These are phyloP conservation scores for Globisporangium cylindrosporum DNA, from an alignment of 352 stramenopile genomes.

Conservation along the genomic window DNA sequence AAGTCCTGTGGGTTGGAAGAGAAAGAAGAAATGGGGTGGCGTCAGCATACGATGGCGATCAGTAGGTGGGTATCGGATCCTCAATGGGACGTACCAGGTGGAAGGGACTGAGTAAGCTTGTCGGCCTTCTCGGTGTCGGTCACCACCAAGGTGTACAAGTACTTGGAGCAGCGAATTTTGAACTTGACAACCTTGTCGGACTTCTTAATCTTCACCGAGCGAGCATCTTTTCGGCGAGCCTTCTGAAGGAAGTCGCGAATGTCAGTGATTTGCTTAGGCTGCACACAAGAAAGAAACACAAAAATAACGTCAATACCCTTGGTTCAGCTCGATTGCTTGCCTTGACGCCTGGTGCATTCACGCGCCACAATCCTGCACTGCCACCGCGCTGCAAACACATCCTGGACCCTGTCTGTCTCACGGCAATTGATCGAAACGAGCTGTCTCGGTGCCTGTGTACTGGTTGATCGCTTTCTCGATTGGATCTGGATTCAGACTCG, in stretches of 20 bases:
- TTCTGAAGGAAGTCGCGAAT: slow-evolving; percentile 99
- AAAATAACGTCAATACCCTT: neutral
- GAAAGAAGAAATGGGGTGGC: too few relatives aligned
- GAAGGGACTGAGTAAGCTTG: slow-evolving; percentile 99
- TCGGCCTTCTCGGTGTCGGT: slow-evolving; percentile 99
- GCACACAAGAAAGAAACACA: slow-evolving; percentile 15
- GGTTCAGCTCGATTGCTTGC: neutral
- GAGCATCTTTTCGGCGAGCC: slow-evolving; percentile 96
- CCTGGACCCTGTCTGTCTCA: slow-evolving; percentile 1
- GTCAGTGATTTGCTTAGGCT: slow-evolving; percentile 99
- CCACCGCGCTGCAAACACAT: neutral
- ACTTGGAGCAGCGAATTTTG: slow-evolving; percentile 99
- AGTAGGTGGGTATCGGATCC: neutral
- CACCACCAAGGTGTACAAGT: slow-evolving; percentile 99
- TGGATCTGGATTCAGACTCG: neutral
- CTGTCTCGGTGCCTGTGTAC: neutral
- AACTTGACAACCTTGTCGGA: slow-evolving; percentile 97
- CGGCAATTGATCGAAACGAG: neutral
- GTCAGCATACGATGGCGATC: neutral
- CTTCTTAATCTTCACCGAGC: slow-evolving; percentile 99
- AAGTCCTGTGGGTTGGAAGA: slow-evolving; percentile 49
- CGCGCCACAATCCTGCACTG: neutral
- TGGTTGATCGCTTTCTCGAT: neutral
- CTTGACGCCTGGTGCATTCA: neutral
- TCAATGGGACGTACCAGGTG: slow-evolving; percentile 79